Conservation (phyloP, 2,329 filamentous ascomycete species). For the Nemania sp. region DNA sequence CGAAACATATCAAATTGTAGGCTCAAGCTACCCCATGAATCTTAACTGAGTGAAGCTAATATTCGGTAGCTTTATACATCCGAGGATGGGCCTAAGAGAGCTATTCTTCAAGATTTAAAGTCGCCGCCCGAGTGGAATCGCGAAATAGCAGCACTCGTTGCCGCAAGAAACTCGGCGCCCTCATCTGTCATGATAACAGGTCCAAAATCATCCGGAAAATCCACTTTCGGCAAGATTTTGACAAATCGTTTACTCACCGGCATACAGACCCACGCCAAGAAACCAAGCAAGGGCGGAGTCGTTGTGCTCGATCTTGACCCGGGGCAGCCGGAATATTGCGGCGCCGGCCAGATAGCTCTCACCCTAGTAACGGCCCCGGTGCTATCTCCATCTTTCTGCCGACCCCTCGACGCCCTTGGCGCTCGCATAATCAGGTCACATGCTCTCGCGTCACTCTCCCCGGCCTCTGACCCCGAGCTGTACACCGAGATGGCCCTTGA, state of each 20-base stretch:
- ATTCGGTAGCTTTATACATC: conserved; percentile 63
- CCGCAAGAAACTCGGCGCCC: conserved; percentile 51
- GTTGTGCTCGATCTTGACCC: conserved; percentile 81
- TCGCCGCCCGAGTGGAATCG: conserved; percentile 72
- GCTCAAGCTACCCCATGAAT: conserved; percentile 34
- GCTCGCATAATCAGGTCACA: conserved; percentile 69
- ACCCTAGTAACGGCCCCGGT: conserved; percentile 70
- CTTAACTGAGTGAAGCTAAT: conserved; percentile 43
- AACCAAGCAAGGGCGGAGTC: conserved; percentile 52
- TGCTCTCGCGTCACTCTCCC: conserved; percentile 72
- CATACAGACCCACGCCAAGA: conserved; percentile 44
- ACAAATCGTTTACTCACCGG: conserved; percentile 74
- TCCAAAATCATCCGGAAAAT: conserved; percentile 80
- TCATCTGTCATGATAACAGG: conserved; percentile 72
- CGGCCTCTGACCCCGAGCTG: conserved; percentile 74
- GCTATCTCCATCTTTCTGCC: conserved; percentile 75
- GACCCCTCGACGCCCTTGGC: conserved; percentile 57
- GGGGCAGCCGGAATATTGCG: conserved; percentile 79
- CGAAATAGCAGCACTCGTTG: conserved; percentile 62
- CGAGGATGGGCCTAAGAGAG: conserved; percentile 63
- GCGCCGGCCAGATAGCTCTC: conserved; percentile 77
- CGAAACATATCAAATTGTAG: conserved; percentile 64
- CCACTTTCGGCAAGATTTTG: conserved; percentile 76
- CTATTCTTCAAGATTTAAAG: conserved; percentile 65
- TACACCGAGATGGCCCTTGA: conserved; percentile 74